Evolutionary conservation across 331 rosid genomes (phyloP).

Genomic region (Pyracantha coccinea): DNA sequence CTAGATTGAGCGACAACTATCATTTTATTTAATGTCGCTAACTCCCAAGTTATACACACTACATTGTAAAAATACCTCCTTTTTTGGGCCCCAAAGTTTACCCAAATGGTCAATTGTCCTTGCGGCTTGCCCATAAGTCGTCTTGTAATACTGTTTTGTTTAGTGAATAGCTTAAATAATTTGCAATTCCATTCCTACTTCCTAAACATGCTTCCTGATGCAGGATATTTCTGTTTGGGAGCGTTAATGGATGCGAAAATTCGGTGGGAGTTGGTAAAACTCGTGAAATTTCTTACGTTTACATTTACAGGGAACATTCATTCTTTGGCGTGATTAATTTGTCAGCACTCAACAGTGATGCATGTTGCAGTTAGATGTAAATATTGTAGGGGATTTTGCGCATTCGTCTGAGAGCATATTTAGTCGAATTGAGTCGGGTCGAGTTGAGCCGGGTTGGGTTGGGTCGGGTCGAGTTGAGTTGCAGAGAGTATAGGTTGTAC

Average conservation of each 20-base stretch:
- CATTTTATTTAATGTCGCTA: not conserved
- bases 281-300: conserved; percentile 4
- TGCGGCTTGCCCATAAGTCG: not conserved
- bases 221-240: conserved; percentile 32
- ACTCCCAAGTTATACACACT: not conserved
- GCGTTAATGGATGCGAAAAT: conserved; percentile 16
- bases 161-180: not conserved
- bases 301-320: conserved; percentile 4
- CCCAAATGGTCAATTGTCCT: not conserved
- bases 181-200: not conserved
- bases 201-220: conserved; percentile 11
- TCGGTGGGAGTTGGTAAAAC: conserved; percentile 14
- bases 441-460: too few species aligned
- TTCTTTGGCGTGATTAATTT: conserved; percentile 14
- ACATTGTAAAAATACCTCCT: too few species aligned
- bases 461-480: not conserved
- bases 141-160: not conserved
- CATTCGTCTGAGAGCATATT: conserved; percentile 3
- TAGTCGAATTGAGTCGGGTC: not conserved
- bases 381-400: conserved; percentile 1
- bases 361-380: conserved; percentile 20
- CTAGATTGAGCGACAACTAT: not conserved
- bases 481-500: not conserved
- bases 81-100: not conserved
- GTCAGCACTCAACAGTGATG: not conserved